phyloP scores from a whole-genome alignment of 163 green algal species.

The Chlamydomonas reinhardtii region DNA sequence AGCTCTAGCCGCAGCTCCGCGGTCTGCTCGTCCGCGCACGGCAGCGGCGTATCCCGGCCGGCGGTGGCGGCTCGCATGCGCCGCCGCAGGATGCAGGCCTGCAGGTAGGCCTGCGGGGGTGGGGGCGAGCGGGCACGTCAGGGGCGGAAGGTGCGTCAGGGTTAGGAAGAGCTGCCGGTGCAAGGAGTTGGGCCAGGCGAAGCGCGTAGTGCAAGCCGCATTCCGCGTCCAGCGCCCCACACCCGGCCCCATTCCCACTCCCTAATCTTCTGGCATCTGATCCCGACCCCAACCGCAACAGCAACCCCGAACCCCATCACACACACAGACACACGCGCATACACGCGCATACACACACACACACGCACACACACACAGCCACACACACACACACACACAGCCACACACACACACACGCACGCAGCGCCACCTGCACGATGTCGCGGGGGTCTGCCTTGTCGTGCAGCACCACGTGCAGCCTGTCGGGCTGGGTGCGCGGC shows the following conservation, averaged over 20 bases:
- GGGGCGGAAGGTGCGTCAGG: no score
- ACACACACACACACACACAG: no score
- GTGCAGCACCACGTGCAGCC: slow-evolving; percentile 45
- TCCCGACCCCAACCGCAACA: no score
- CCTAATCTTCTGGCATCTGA: no score
- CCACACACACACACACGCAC: background rate
- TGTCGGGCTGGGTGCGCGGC: background rate
- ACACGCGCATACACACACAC: no score
- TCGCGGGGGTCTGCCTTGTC: slow-evolving; percentile 44
- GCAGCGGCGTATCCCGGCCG: background rate
- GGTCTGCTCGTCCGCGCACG: slow-evolving; percentile 12
- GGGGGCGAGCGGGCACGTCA: background rate
- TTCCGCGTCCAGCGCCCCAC: no score
- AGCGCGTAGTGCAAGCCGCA: no score
- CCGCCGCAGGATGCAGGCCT: slow-evolving; percentile 45
- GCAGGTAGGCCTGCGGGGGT: slow-evolving; percentile 31
- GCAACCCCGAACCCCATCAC: no score
- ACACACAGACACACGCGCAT: no score
- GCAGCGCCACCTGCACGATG: slow-evolving; percentile 52
- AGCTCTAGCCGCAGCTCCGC: slow-evolving; percentile 40
- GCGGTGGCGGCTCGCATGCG: background rate
- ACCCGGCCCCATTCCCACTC: no score
- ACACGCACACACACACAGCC: background rate
- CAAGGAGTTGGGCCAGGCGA: no score
- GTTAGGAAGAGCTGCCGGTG: no score